Conservation (phyloP, 2,329 filamentous ascomycete species). For the Aspergillus sp. region DNA sequence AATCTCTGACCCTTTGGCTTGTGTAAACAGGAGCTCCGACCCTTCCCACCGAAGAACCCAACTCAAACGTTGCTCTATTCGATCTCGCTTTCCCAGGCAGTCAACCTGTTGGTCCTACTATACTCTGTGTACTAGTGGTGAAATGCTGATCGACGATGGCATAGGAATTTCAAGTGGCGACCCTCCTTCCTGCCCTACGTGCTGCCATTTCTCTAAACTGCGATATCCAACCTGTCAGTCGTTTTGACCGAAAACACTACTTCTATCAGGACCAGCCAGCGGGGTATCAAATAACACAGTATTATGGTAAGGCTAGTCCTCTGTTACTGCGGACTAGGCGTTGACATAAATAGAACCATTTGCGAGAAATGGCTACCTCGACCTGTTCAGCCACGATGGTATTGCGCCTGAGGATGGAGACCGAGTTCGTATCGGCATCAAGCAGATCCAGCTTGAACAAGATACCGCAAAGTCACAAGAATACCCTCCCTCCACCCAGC, state of each 20-base stretch:
- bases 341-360: conserved; percentile 52
- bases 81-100: conserved; percentile 87
- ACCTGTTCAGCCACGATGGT: conserved; percentile 71
- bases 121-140: not conserved
- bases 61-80: conserved; percentile 84
- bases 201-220: conserved; percentile 85
- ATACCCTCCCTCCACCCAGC: conserved; percentile 68
- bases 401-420: conserved; percentile 73
- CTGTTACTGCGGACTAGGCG: not conserved
- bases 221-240: conserved; percentile 71
- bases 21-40: conserved; percentile 52
- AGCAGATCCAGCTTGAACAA: conserved; percentile 96
- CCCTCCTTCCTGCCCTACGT: conserved; percentile 83
- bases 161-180: conserved; percentile 72
- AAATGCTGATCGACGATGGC: conserved; percentile 3
- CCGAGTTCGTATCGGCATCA: conserved; percentile 73
- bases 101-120: conserved; percentile 60
- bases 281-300: conserved; percentile 97
- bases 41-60: conserved; percentile 68
- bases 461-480: conserved; percentile 93
- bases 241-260: conserved; percentile 96
- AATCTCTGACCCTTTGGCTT: conserved; percentile 1
- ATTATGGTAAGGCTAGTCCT: conserved; percentile 59
- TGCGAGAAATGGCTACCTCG: conserved; percentile 69
- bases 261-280: conserved; percentile 98